These are phyloP conservation scores for Microsporum audouinii DNA, from an alignment of 2,329 filamentous ascomycete species.

Conservation along the genomic window DNA sequence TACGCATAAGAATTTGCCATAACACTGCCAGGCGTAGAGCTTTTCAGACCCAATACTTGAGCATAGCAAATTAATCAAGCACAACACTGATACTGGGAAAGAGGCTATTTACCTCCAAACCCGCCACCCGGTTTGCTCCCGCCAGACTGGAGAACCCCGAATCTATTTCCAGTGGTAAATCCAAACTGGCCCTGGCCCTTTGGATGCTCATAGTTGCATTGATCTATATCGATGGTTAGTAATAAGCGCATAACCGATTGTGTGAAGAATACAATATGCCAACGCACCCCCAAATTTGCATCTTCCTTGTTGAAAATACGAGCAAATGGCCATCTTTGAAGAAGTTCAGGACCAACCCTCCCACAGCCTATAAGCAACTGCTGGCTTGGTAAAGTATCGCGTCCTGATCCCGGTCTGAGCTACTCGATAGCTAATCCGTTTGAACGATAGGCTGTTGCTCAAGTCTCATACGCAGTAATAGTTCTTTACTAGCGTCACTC, in stretches of 20 bases:
- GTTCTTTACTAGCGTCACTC: neutral
- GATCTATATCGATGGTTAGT: slow-evolving; percentile 33
- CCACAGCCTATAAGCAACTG: neutral
- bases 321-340: slow-evolving; percentile 43
- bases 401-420: neutral
- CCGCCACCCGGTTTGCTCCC: slow-evolving; percentile 14
- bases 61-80: neutral
- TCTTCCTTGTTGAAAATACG: slow-evolving; percentile 52
- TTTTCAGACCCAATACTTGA: neutral
- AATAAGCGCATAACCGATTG: neutral
- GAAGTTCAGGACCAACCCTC: neutral
- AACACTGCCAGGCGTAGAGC: neutral
- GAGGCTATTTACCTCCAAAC: slow-evolving; percentile 12
- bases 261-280: slow-evolving; percentile 8
- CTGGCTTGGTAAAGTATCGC: neutral
- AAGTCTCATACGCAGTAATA: neutral
- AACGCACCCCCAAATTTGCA: slow-evolving; percentile 54
- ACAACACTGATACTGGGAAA: neutral
- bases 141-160: slow-evolving; percentile 39
- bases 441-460: neutral
- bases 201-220: slow-evolving; percentile 44
- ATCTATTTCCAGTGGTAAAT: slow-evolving; percentile 44
- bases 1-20: neutral
- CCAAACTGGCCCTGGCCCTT: slow-evolving; percentile 14
- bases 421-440: neutral